Base-by-base conservation (phyloP, 345 rosid genomes). In the Balakata baccata region DNA sequence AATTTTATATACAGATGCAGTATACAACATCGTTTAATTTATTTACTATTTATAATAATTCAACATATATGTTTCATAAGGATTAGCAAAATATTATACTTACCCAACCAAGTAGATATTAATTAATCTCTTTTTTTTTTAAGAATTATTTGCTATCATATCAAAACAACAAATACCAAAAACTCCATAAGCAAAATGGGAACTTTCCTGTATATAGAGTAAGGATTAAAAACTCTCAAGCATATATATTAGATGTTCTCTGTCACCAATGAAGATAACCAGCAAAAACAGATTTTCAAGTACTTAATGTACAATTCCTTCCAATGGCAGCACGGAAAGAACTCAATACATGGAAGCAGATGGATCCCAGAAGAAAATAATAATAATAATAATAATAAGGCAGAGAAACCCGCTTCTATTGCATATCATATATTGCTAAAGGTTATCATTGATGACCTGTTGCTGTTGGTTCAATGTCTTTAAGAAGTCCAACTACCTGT, bases 401-500 rank as follows among this genome's bases (percentile, higher is more conserved):
- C 4, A 72, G 22, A 64, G 18, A 53, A 57, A 63, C 38, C 38
- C 49, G 56, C 74, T 70, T 78, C 58, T 47, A 41, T 67, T 64
- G 66, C 29, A 43, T 74, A 43, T 74, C 29, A 65, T 34, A 53
- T 38, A 52, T 67, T 75, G 65, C 75, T 39, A 70, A 73, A 45
- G 34, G 34, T 74, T 54, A 68, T 84, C 87, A 83, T 68, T 80
- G 84, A 62, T 77, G 72, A 76, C 72, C 53, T 62, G 80, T 29
- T 73, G 71, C 53, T 61, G 79, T 73, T 3, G 97, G 90, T 81
- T 94, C 93, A 17, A 92, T 88, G 53, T 94, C 98, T 82, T 94
- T 94, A 72, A 94, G 97, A 75, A 94, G 92, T 66, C 98, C 97
- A 49, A 94, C 97, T 59, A 94, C 86, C 81, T 94, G 98, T 66